Percentiles rank a stretch among this genome's conserved stretches.
These are phyloP conservation scores for Brassica hybrid DNA, from an alignment of 441 rosid species.

Conservation along the genomic window DNA sequence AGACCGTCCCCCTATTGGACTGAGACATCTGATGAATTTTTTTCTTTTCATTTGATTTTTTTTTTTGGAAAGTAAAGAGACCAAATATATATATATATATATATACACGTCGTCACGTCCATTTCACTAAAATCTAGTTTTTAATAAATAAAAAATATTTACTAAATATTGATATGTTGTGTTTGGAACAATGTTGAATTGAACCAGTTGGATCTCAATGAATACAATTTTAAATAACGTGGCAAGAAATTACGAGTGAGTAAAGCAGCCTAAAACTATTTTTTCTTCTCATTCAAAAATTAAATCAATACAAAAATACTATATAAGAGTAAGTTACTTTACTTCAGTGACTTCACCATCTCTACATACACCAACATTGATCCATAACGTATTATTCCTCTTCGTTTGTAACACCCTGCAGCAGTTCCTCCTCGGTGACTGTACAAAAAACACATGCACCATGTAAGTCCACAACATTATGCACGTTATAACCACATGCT, in stretches of 20 bases:
- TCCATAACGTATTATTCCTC: conserved; percentile 57
- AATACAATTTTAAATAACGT: conserved; percentile 27
- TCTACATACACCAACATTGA: conserved; percentile 72
- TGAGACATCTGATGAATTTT: background rate
- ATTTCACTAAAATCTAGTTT: too few relatives aligned
- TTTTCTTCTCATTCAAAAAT: conserved; percentile 20
- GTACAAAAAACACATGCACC: conserved; percentile 16
- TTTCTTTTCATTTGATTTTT: background rate
- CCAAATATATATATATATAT: background rate
- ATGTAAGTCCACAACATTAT: background rate
- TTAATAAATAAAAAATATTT: too few relatives aligned
- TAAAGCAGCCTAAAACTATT: conserved; percentile 19
- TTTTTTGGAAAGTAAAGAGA: background rate
- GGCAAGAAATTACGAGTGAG: conserved; percentile 26
- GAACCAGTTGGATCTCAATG: background rate
- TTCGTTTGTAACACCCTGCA: conserved; percentile 68
- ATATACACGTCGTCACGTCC: too few relatives aligned
- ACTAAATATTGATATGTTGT: too few relatives aligned
- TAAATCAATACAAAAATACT: conserved; percentile 25
- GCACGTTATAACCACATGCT: too few relatives aligned
- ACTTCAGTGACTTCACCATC: conserved; percentile 69
- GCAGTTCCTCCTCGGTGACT: conserved; percentile 92
- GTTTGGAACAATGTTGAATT: too few relatives aligned
- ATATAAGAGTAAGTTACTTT: conserved; percentile 23
- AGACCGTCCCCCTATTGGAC: conserved; percentile 31